Conservation (phyloP, 371 early-diverging fungal genomes). For the Neoconidiobolus thromboides region DNA sequence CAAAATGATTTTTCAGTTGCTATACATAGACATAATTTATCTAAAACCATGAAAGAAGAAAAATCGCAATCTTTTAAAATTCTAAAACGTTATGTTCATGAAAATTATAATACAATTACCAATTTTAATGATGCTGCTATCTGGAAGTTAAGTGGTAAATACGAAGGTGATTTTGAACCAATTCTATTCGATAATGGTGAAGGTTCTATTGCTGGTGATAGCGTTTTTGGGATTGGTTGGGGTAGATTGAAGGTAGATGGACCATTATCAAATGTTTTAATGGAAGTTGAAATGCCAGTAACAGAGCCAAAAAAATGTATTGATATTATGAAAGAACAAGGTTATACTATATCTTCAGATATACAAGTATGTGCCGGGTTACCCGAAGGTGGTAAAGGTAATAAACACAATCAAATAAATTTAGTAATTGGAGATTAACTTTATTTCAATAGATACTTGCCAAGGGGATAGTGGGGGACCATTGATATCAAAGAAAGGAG, state of each 20-base stretch:
- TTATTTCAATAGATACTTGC: constrained; percentile 1
- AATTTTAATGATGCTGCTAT: constrained; percentile 5
- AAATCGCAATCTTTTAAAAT: not conserved
- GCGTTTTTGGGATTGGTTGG: constrained; percentile 3
- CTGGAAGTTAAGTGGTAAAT: not conserved
- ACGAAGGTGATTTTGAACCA: not conserved
- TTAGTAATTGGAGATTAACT: not conserved
- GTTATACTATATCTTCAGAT: not conserved
- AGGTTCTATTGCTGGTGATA: not conserved
- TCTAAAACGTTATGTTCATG: constrained; percentile 2
- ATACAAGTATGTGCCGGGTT: constrained; percentile 3
- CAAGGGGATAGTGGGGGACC: constrained; percentile 5
- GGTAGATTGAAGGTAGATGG: constrained; percentile 5
- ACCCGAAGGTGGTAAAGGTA: constrained; percentile 5
- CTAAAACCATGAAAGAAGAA: not conserved
- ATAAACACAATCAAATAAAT: not conserved
- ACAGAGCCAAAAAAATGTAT: not conserved
- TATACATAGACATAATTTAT: not conserved
- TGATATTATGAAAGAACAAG: constrained; percentile 5
- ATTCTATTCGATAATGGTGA: not conserved
- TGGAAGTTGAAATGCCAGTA: constrained; percentile 5
- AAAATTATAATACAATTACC: not conserved
- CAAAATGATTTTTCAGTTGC: not conserved
- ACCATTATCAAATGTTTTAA: constrained; percentile 1
- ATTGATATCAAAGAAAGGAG: not conserved